Base-by-base conservation (phyloP, 2,329 filamentous ascomycete genomes). In the Mycogone perniciosa region DNA sequence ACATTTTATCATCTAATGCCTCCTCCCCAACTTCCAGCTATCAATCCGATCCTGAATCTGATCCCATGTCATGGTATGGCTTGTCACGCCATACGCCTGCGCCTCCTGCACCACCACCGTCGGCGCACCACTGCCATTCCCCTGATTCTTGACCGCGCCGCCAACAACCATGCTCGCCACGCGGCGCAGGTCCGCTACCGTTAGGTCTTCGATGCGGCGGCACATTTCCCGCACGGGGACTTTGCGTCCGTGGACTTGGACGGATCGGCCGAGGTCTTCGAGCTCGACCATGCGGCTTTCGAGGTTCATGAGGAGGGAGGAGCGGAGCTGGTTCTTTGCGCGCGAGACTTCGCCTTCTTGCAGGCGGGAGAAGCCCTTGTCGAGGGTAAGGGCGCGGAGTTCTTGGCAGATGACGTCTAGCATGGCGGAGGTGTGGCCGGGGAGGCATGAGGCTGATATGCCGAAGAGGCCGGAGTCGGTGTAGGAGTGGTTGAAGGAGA, bases 401-500 rank as follows among this genome's bases (percentile, higher is more conserved):
- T 96, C 89, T 48, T 89, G 86, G 68, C 91, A 96, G 82, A 96
- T 95, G 60, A 95, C 89, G 62, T 96, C 89, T 20, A 99, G 81
- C 89, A 96, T 96, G 58, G 84, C 76, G 3, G 81, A 77, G 0
- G 91, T 88, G 55, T 86, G 82, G 34, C 81, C 81, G 0, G 93
- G 92, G 33, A 84, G 80, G 71, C 93, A 99, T 30, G 86, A 86
- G 0, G 89, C 88, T 1, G 88, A 86, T 65, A 99, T 96, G 57
- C 93, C 93, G 64, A 99, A 99, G 39, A 99, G 81, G 4, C 93
- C 93, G 6, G 86, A 91, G 69, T 99, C 93, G 0, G 89, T 93
- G 77, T 99, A 99, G 43, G 88, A 89, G 76, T 97, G 91, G 76
- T 97, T 97, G 76, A 97, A 97, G 31, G 92, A 87, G 46, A 95